A percentile compares a stretch with the other conserved stretches of the same genome.
Evolutionary conservation across 2,329 filamentous ascomycete species (phyloP).

Genomic region (Cladophialophora carrionii): DNA sequence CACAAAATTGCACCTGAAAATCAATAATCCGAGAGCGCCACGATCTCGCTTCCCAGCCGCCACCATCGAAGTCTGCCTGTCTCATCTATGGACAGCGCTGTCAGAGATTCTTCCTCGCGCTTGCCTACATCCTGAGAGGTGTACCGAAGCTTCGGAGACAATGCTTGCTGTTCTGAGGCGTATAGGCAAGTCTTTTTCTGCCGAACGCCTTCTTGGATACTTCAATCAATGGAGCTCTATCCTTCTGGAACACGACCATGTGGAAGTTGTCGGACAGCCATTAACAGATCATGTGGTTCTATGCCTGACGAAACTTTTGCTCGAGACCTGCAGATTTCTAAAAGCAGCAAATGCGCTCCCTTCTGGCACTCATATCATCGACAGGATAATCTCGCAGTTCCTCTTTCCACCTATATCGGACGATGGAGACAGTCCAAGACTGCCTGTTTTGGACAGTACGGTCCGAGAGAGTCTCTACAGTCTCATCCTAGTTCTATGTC

Average conservation of each 20-base stretch:
- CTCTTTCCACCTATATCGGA: conserved; percentile 64
- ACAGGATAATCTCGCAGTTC: conserved; percentile 64
- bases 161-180: conserved; percentile 49
- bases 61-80: conserved; percentile 42
- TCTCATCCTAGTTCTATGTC: conserved; percentile 61
- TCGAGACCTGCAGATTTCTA: conserved; percentile 35
- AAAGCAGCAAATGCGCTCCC: conserved; percentile 24
- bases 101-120: conserved; percentile 47
- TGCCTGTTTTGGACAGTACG: conserved; percentile 57
- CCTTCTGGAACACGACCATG: conserved; percentile 49
- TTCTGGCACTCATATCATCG: conserved; percentile 49
- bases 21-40: conserved; percentile 32
- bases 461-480: conserved; percentile 65
- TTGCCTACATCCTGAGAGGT: conserved; percentile 45
- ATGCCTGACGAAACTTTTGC: conserved; percentile 50
- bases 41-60: conserved; percentile 35
- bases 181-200: conserved; percentile 46
- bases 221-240: conserved; percentile 49
- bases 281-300: conserved; percentile 49
- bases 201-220: conserved; percentile 48
- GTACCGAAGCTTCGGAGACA: conserved; percentile 53
- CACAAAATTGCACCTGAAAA: conserved; percentile 33
- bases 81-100: conserved; percentile 52
- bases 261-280: conserved; percentile 54
- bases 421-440: conserved; percentile 40